phyloP scores from a whole-genome alignment of 306 rosid species.

The Citrullus mucosospermus region DNA sequence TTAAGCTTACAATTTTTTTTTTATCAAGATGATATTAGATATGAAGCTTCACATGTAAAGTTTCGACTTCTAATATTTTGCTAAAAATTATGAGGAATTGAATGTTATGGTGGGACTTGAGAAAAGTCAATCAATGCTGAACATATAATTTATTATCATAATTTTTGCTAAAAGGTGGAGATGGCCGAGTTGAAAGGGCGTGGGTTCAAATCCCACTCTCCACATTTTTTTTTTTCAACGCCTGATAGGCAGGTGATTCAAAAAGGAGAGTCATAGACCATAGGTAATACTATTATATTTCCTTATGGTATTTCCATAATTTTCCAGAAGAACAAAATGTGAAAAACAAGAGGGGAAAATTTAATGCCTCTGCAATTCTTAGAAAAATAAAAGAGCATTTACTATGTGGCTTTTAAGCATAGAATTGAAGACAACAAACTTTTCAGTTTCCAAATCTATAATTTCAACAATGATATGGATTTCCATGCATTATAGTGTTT shows the following conservation, averaged over 20 bases:
- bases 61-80: too few relatives aligned
- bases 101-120: too few relatives aligned
- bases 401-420: background rate
- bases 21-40: too few relatives aligned
- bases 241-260: background rate
- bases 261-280: background rate
- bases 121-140: too few relatives aligned
- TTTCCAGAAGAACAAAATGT: background rate
- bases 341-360: background rate
- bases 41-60: too few relatives aligned
- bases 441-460: background rate
- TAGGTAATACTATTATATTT: background rate
- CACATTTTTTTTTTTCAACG: background rate
- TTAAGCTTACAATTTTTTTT: too few relatives aligned
- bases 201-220: constrained; percentile 10
- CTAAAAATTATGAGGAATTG: too few relatives aligned
- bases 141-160: too few relatives aligned
- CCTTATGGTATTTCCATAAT: background rate
- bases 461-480: background rate
- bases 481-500: background rate
- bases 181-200: background rate
- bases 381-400: background rate
- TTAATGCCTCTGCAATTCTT: background rate
- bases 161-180: background rate
- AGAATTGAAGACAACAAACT: background rate